Conservation (phyloP, 441 rosid genomes). For the Adansonia rubrostipa region DNA sequence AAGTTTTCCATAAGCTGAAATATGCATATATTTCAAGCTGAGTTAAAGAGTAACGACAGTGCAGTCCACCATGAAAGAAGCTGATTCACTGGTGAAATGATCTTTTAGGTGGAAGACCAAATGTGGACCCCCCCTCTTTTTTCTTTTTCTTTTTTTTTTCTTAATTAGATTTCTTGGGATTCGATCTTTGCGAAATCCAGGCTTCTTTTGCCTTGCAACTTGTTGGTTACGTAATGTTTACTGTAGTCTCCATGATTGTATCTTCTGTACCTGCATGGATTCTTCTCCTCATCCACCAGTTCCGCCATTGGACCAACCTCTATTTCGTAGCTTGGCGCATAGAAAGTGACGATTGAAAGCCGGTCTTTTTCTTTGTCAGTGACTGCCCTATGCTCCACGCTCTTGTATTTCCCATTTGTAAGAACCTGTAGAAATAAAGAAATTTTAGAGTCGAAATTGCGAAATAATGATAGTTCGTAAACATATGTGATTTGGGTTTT, state of each 20-base stretch:
- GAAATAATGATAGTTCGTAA: too few relatives aligned
- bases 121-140: neutral
- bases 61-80: slow-evolving; percentile 9
- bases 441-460: neutral
- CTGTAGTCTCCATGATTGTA: slow-evolving; percentile 90
- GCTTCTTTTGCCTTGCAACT: slow-evolving; percentile 81
- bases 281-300: slow-evolving; percentile 60
- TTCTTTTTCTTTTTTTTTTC: neutral
- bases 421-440: slow-evolving; percentile 55
- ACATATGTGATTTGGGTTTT: too few relatives aligned
- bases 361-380: slow-evolving; percentile 73
- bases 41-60: slow-evolving; percentile 12
- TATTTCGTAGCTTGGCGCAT: slow-evolving; percentile 88
- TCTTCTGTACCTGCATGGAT: slow-evolving; percentile 79
- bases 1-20: slow-evolving; percentile 8
- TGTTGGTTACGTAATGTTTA: slow-evolving; percentile 78
- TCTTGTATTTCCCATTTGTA: slow-evolving; percentile 86
- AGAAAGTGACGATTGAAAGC: slow-evolving; percentile 86
- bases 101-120: neutral
- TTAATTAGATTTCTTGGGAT: slow-evolving; percentile 32
- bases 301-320: slow-evolving; percentile 80
- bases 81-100: neutral
- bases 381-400: slow-evolving; percentile 93
- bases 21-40: neutral
- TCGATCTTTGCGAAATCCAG: slow-evolving; percentile 83